Evolutionary conservation across 1,284 basidiomycete species (phyloP).

Genomic region (Tetrapyrgos nigripes): DNA sequence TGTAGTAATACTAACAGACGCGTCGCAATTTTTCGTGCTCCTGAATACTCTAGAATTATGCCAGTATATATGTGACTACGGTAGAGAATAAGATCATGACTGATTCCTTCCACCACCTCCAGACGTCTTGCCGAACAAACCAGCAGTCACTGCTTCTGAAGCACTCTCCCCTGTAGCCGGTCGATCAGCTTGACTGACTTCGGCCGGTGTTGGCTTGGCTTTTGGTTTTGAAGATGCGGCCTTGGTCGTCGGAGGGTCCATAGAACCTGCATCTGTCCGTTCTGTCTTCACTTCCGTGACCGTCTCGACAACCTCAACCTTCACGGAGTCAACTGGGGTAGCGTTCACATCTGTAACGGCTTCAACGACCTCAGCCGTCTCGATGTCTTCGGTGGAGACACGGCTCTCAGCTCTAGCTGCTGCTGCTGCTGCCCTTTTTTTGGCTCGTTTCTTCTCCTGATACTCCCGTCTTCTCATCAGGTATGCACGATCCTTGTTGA

Average conservation of each 20-base stretch:
- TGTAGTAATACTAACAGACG: too few relatives aligned
- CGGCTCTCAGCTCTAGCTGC: conserved; percentile 5
- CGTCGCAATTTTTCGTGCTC: too few relatives aligned
- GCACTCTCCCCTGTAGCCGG: not conserved
- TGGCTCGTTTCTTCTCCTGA: conserved; percentile 17
- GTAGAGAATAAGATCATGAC: not conserved
- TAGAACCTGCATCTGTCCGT: too few relatives aligned
- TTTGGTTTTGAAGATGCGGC: too few relatives aligned
- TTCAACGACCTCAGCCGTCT: too few relatives aligned
- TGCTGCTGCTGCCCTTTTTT: conserved; percentile 16
- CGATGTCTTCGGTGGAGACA: not conserved
- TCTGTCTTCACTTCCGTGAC: too few relatives aligned
- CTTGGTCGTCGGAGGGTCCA: not conserved
- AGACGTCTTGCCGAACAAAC: conserved; percentile 10
- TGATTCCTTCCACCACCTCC: conserved; percentile 6
- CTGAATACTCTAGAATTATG: too few relatives aligned
- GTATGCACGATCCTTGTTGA: conserved; percentile 24
- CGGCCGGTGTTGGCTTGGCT: not conserved
- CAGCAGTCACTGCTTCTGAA: conserved; percentile 12
- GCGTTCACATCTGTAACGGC: not conserved
- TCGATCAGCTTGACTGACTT: not conserved
- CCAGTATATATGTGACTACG: not conserved
- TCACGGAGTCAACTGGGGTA: too few relatives aligned
- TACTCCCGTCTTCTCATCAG: conserved; percentile 4
- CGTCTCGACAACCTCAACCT: too few relatives aligned